A percentile compares a stretch with the other conserved stretches of the same genome.
phyloP scores from a whole-genome alignment of 768 basidiomycete species.

The Dacryopinax spathularia region DNA sequence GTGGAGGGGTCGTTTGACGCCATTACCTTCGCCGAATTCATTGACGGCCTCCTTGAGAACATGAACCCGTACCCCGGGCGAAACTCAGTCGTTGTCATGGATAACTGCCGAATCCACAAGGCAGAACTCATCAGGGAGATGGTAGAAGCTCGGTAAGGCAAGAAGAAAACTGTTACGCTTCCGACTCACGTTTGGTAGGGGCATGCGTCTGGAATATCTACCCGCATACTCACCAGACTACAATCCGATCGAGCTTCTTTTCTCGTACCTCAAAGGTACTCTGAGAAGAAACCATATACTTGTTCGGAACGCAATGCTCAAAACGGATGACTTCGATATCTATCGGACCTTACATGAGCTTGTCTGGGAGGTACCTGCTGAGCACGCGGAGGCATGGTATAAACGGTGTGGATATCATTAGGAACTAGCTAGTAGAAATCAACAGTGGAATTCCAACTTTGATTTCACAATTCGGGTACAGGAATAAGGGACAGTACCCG shows the following conservation, averaged over 20 bases:
- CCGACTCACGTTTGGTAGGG: conserved; percentile 6
- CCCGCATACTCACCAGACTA: conserved; percentile 27
- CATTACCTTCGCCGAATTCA: conserved; percentile 21
- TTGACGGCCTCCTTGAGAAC: conserved; percentile 22
- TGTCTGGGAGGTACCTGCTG: background rate
- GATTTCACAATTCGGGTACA: background rate
- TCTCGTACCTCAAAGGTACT: conserved; percentile 22
- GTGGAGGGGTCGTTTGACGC: conserved; percentile 22
- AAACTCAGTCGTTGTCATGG: conserved; percentile 30
- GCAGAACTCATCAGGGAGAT: conserved; percentile 18
- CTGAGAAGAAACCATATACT: conserved; percentile 7
- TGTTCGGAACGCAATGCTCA: background rate
- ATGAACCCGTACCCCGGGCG: conserved; percentile 28
- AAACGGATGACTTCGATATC: background rate
- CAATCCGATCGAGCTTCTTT: conserved; percentile 28
- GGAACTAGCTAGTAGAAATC: too few relatives aligned
- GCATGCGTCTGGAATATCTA: conserved; percentile 21
- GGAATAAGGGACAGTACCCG: background rate
- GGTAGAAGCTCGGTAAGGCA: conserved; percentile 22
- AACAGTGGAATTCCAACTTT: background rate
- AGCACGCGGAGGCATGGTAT: background rate
- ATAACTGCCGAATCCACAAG: conserved; percentile 28
- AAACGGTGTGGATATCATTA: background rate
- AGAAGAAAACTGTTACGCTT: background rate
- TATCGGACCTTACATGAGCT: background rate